Percentiles rank a stretch among this genome's conserved stretches.
phyloP scores from a whole-genome alignment of 2,329 filamentous ascomycete genomes.

The Neopestalotiopsis sp. region DNA sequence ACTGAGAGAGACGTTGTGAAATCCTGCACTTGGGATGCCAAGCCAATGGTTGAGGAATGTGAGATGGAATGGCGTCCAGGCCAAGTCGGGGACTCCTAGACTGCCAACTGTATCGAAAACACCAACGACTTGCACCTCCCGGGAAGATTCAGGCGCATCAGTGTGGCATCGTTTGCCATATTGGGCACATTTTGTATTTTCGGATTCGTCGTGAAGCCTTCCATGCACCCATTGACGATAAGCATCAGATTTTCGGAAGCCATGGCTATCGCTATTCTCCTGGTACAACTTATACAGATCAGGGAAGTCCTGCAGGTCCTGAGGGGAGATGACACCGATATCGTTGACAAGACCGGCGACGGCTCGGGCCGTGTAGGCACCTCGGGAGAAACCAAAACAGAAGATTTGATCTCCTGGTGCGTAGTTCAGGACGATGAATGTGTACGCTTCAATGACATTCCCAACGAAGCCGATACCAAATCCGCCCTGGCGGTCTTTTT shows the following conservation, averaged over 20 bases:
- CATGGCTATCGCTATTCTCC: constrained; percentile 19
- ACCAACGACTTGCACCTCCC: constrained; percentile 33
- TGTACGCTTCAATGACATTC: constrained; percentile 38
- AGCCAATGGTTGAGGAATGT: constrained; percentile 25
- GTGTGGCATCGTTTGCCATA: constrained; percentile 16
- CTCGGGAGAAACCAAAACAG: constrained; percentile 44
- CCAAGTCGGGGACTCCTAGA: constrained; percentile 34
- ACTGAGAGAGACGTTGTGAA: constrained; percentile 23
- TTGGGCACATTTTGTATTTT: not conserved
- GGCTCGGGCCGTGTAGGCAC: constrained; percentile 45
- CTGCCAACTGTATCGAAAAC: constrained; percentile 39
- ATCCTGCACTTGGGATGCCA: constrained; percentile 22
- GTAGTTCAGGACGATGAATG: constrained; percentile 44
- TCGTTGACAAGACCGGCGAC: constrained; percentile 41
- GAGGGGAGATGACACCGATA: constrained; percentile 25
- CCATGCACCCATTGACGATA: constrained; percentile 21
- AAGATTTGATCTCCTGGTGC: constrained; percentile 40
- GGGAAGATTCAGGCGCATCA: constrained; percentile 15
- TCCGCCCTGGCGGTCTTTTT: constrained; percentile 23
- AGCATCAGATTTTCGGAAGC: constrained; percentile 16
- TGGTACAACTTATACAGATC: constrained; percentile 19
- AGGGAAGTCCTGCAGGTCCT: constrained; percentile 24
- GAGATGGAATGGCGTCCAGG: constrained; percentile 20
- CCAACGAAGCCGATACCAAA: constrained; percentile 21
- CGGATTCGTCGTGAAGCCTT: not conserved